Conservation (phyloP, 2,329 filamentous ascomycete genomes). For the Rachicladosporium sp. region DNA sequence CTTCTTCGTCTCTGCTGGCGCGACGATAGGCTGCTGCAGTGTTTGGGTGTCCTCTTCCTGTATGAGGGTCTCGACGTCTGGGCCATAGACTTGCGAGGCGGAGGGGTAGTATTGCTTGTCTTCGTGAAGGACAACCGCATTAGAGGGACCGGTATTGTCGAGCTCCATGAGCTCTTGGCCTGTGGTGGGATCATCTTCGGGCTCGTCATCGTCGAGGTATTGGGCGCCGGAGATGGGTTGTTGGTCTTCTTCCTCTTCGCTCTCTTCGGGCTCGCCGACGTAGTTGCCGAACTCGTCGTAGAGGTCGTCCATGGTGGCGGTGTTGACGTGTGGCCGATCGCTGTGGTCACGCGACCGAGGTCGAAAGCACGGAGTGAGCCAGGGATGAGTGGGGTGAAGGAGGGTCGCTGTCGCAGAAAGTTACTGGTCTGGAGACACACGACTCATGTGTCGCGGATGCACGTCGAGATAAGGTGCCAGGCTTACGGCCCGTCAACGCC, state of each 20-base stretch:
- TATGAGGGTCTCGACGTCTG: constrained; percentile 87
- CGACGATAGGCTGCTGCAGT: constrained; percentile 83
- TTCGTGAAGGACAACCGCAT: constrained; percentile 94
- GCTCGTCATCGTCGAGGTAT: constrained; percentile 64
- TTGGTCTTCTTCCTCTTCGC: constrained; percentile 73
- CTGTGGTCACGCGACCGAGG: too few relatives aligned
- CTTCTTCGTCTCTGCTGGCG: constrained; percentile 86
- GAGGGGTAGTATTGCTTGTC: constrained; percentile 99
- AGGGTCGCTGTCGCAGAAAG: too few relatives aligned
- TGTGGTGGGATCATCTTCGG: constrained; percentile 38
- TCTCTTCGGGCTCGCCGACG: constrained; percentile 84
- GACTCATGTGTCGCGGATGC: too few relatives aligned
- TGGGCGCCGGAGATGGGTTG: constrained; percentile 65
- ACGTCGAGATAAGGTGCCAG: too few relatives aligned
- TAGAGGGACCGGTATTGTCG: constrained; percentile 81
- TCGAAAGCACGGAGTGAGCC: too few relatives aligned
- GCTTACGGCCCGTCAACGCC: too few relatives aligned
- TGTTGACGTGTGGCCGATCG: not conserved
- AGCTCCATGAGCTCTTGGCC: constrained; percentile 89
- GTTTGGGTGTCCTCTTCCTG: constrained; percentile 96
- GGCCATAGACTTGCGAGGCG: constrained; percentile 89
- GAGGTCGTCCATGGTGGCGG: constrained; percentile 69
- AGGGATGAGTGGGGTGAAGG: too few relatives aligned
- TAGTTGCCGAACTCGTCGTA: constrained; percentile 99
- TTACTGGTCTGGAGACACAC: too few relatives aligned